phyloP scores from a whole-genome alignment of 1,284 basidiomycete genomes.

The Fomes fomentarius region DNA sequence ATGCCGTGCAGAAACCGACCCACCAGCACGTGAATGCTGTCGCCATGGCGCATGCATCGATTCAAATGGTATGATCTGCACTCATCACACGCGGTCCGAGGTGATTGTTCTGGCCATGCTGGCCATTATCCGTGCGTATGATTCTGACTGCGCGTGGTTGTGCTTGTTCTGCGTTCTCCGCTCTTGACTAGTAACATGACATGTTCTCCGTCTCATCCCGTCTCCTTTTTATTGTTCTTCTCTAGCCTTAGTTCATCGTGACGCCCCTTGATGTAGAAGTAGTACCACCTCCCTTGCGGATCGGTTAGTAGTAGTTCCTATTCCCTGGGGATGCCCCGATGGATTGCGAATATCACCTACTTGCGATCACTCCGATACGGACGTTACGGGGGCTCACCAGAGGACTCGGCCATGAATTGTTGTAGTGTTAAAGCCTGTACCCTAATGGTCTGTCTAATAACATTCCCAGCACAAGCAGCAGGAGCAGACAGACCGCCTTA shows the following conservation, averaged over 20 bases:
- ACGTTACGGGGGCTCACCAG: constrained; percentile 12
- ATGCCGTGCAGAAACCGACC: constrained; percentile 57
- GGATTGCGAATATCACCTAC: constrained; percentile 28
- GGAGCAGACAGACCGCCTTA: not conserved
- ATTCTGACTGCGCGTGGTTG: constrained; percentile 1
- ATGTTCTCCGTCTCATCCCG: constrained; percentile 13
- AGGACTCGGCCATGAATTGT: constrained; percentile 20
- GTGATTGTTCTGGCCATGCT: not conserved
- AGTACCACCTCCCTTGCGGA: constrained; percentile 33
- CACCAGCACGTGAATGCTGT: constrained; percentile 59
- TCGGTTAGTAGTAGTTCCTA: constrained; percentile 22
- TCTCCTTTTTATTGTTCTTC: constrained; percentile 22
- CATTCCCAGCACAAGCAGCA: not conserved
- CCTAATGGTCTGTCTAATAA: constrained; percentile 24
- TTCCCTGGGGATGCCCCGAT: constrained; percentile 11
- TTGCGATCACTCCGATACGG: constrained; percentile 14
- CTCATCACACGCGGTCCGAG: constrained; percentile 3
- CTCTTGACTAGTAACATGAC: constrained; percentile 13
- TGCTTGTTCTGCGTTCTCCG: constrained; percentile 1
- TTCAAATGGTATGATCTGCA: constrained; percentile 18
- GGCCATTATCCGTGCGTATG: constrained; percentile 7
- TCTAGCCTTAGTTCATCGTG: constrained; percentile 8
- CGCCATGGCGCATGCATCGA: constrained; percentile 32
- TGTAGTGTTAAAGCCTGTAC: constrained; percentile 26
- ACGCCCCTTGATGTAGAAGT: constrained; percentile 33